A percentile compares a stretch with the other conserved stretches of the same genome.
Evolutionary conservation across 306 rosid genomes (phyloP).

Genomic region (Trifolium fragiferum): DNA sequence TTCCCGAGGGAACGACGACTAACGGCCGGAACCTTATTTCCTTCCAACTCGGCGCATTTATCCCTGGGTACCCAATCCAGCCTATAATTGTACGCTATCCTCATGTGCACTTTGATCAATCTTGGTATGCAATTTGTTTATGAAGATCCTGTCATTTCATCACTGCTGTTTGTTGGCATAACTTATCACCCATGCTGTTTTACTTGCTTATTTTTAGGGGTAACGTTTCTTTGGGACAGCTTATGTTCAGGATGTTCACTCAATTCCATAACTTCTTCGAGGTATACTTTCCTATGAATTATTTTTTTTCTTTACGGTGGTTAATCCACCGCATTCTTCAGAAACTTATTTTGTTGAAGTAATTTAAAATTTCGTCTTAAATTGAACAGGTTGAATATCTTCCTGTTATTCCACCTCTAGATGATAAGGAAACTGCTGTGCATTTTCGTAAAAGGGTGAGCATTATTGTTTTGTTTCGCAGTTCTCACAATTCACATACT

Average conservation of each 20-base stretch:
- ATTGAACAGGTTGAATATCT: slow-evolving; percentile 90
- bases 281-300: slow-evolving; percentile 55
- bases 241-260: slow-evolving; percentile 94
- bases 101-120: slow-evolving; percentile 96
- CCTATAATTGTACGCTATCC: slow-evolving; percentile 93
- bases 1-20: slow-evolving; percentile 99
- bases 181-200: slow-evolving; percentile 33
- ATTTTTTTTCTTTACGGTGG: slow-evolving; percentile 20
- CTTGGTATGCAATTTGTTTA: slow-evolving; percentile 70
- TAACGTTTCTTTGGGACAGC: slow-evolving; percentile 73
- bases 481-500: slow-evolving; percentile 26
- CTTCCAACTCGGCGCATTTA: slow-evolving; percentile 96
- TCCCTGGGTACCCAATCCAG: slow-evolving; percentile 84
- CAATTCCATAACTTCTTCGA: slow-evolving; percentile 96
- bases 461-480: slow-evolving; percentile 32
- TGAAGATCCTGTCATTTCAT: slow-evolving; percentile 35
- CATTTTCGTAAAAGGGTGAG: slow-evolving; percentile 85
- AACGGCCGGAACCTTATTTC: slow-evolving; percentile 88
- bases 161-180: slow-evolving; percentile 35
- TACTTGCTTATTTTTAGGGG: slow-evolving; percentile 66
- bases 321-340: slow-evolving; percentile 7
- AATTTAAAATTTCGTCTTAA: slow-evolving; percentile 36
- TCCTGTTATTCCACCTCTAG: slow-evolving; percentile 74
- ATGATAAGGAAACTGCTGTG: slow-evolving; percentile 72
- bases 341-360: slow-evolving; percentile 30